Conservation (phyloP, 202 grass and related monocot genomes). For the Bolboschoenoplectus hybrid region DNA sequence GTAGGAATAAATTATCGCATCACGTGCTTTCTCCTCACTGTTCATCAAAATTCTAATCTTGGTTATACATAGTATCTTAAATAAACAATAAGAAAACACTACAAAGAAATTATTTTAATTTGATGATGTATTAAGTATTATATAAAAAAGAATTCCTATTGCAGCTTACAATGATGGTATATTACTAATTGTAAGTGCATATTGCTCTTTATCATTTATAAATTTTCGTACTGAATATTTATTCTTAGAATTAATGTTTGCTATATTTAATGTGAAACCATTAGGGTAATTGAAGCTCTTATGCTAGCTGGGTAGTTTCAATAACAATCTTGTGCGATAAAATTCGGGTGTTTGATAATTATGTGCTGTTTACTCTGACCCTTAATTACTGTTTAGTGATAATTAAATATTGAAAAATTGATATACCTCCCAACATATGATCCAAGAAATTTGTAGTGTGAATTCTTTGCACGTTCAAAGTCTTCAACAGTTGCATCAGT, state of each 20-base stretch:
- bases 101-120: not conserved
- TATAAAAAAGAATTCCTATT: no score
- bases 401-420: not conserved
- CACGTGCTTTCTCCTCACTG: slow-evolving; percentile 56
- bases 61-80: not conserved
- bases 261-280: not conserved
- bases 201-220: not conserved
- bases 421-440: slow-evolving; percentile 76
- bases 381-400: not conserved
- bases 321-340: not conserved
- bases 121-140: not conserved
- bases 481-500: slow-evolving; percentile 39
- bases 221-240: not conserved
- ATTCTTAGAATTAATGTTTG: not conserved
- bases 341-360: not conserved
- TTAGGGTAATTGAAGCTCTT: not conserved
- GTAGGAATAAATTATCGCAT: slow-evolving; percentile 84
- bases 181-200: no score
- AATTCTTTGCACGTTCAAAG: slow-evolving; percentile 44
- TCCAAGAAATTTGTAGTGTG: slow-evolving; percentile 67
- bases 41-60: slow-evolving; percentile 10
- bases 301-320: not conserved
- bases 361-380: not conserved
- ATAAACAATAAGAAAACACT: not conserved
- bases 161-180: no score